Conservation (phyloP, 116 monocot genomes). For the Phalaenopsis hybrid region DNA sequence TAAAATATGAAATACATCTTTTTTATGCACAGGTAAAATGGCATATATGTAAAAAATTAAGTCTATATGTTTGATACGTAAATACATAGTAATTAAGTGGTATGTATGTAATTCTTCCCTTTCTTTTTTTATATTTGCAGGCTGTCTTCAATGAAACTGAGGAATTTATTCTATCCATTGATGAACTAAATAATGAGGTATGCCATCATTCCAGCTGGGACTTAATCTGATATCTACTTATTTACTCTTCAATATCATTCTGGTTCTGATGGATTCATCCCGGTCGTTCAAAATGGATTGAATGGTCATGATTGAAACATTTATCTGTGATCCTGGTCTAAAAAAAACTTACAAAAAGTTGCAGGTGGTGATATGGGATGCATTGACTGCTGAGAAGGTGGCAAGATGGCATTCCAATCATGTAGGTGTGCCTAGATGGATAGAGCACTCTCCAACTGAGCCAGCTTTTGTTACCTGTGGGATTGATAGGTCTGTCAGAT, state of each 20-base stretch:
- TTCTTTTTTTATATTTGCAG: slow-evolving; percentile 22
- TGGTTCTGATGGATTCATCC: too few relatives aligned
- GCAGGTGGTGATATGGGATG: slow-evolving; percentile 93
- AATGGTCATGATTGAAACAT: too few relatives aligned
- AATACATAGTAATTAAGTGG: too few relatives aligned
- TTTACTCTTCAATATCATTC: too few relatives aligned
- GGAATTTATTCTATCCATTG: slow-evolving; percentile 75
- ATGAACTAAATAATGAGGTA: slow-evolving; percentile 87
- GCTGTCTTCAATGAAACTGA: slow-evolving; percentile 86
- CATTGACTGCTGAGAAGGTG: slow-evolving; percentile 64
- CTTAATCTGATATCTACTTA: too few relatives aligned
- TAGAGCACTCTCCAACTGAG: slow-evolving; percentile 81
- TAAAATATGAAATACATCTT: too few relatives aligned
- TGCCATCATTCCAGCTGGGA: neutral
- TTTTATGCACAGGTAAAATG: too few relatives aligned
- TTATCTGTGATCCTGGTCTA: too few relatives aligned
- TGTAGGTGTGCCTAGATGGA: slow-evolving; percentile 64
- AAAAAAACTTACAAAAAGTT: neutral
- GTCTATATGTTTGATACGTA: too few relatives aligned
- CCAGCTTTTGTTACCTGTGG: slow-evolving; percentile 72
- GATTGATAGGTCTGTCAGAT: slow-evolving; percentile 70
- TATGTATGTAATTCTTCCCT: too few relatives aligned
- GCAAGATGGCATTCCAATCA: slow-evolving; percentile 79
- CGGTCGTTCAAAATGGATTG: too few relatives aligned
- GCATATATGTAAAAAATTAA: too few relatives aligned